Conservation (phyloP, 805 yeast species). For the Wickerhamiella spandovensis region DNA sequence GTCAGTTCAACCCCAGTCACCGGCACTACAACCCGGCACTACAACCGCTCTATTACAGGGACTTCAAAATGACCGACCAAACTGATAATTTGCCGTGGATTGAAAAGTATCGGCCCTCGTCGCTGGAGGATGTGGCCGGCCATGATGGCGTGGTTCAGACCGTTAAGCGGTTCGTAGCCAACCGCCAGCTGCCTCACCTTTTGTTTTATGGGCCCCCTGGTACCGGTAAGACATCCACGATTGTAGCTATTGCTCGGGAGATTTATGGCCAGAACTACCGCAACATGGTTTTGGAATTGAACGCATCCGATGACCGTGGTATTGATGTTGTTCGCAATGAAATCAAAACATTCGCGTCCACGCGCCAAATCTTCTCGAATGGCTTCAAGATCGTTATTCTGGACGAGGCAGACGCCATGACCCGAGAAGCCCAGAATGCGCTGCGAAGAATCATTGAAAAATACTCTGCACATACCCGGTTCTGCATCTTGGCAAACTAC, state of each 20-base stretch:
- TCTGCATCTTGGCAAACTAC: slow-evolving; percentile 90
- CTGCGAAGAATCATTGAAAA: slow-evolving; percentile 87
- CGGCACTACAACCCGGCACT: too few species aligned
- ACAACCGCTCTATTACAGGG: too few species aligned
- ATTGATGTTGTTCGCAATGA: slow-evolving; percentile 95
- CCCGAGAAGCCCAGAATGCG: slow-evolving; percentile 92
- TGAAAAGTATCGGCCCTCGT: slow-evolving; percentile 84
- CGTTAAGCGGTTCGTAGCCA: slow-evolving; percentile 69
- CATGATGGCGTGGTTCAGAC: slow-evolving; percentile 79
- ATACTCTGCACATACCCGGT: slow-evolving; percentile 87
- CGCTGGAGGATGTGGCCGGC: slow-evolving; percentile 80
- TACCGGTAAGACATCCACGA: slow-evolving; percentile 83
- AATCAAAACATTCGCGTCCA: slow-evolving; percentile 90
- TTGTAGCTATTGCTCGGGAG: slow-evolving; percentile 78
- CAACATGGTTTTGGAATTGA: slow-evolving; percentile 87
- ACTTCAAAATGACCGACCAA: not conserved
- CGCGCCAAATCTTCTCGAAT: slow-evolving; percentile 73
- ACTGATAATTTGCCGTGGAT: slow-evolving; percentile 38
- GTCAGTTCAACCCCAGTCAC: too few species aligned
- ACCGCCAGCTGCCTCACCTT: slow-evolving; percentile 77
- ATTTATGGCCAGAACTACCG: slow-evolving; percentile 70
- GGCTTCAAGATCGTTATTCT: slow-evolving; percentile 84
- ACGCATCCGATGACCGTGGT: slow-evolving; percentile 97
- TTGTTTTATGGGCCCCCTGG: slow-evolving; percentile 95
- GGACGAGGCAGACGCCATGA: slow-evolving; percentile 97